Percentiles rank a stretch among this genome's conserved stretches.
These are phyloP conservation scores for Colletotrichum destructivum DNA, from an alignment of 2,329 filamentous ascomycete species.

Conservation along the genomic window DNA sequence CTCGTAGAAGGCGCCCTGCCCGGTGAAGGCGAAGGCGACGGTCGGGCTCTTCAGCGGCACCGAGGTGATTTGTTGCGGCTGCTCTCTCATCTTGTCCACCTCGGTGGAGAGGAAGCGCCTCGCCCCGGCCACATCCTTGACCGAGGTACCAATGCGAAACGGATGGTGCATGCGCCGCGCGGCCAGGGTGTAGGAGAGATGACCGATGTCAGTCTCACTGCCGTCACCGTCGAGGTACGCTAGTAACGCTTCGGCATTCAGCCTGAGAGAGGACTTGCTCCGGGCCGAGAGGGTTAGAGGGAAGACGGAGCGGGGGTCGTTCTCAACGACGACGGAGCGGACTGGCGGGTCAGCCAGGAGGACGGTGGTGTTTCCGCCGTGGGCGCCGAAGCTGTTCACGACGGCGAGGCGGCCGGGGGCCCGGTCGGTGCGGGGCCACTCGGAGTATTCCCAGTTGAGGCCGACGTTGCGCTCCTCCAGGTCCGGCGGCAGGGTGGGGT, in stretches of 20 bases:
- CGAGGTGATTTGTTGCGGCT: slow-evolving; percentile 54
- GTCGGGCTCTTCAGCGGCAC: slow-evolving; percentile 60
- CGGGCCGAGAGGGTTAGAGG: not conserved
- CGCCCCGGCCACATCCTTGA: slow-evolving; percentile 54
- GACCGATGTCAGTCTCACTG: slow-evolving; percentile 66
- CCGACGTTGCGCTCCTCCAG: slow-evolving; percentile 69
- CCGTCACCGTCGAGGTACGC: slow-evolving; percentile 51
- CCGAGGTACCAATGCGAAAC: slow-evolving; percentile 59
- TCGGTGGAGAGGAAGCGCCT: slow-evolving; percentile 49
- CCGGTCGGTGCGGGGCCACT: slow-evolving; percentile 54
- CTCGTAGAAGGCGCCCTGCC: slow-evolving; percentile 69
- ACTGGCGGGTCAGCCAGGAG: slow-evolving; percentile 73
- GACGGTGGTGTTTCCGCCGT: slow-evolving; percentile 79
- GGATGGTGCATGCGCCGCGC: slow-evolving; percentile 71
- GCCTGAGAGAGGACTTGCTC: not conserved
- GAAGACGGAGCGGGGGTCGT: not conserved
- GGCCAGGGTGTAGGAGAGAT: slow-evolving; percentile 77
- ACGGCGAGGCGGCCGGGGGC: not conserved
- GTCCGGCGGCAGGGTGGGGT: slow-evolving; percentile 69
- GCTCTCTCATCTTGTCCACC: slow-evolving; percentile 55
- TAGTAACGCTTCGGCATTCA: not conserved
- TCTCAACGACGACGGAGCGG: not conserved
- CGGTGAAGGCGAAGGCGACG: slow-evolving; percentile 68
- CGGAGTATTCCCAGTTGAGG: slow-evolving; percentile 68
- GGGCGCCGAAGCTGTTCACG: slow-evolving; percentile 57